These are phyloP conservation scores for Candida arabinofermentans DNA, from an alignment of 805 yeast genomes.

Conservation along the genomic window DNA sequence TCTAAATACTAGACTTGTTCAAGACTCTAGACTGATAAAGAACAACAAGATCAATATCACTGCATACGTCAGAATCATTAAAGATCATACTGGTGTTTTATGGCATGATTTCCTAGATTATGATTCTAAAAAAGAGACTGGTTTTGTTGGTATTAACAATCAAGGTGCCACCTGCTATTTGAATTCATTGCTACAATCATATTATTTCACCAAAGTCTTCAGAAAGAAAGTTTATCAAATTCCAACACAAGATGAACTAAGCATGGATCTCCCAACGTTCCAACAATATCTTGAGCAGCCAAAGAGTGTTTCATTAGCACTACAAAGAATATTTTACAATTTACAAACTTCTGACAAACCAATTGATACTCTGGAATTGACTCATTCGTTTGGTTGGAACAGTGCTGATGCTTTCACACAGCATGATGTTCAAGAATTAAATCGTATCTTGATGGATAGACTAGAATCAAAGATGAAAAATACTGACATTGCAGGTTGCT, in stretches of 20 bases:
- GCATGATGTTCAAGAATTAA: conserved; percentile 96
- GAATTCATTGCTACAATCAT: conserved; percentile 87
- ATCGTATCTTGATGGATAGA: conserved; percentile 92
- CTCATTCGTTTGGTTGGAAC: conserved; percentile 97
- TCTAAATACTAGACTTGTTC: conserved; percentile 49
- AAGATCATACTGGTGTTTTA: conserved; percentile 89
- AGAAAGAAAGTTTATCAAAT: conserved; percentile 84
- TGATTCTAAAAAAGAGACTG: conserved; percentile 83
- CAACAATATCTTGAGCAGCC: conserved; percentile 31
- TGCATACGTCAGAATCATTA: conserved; percentile 69
- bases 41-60: conserved; percentile 65
- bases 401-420: conserved; percentile 92
- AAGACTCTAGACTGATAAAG: conserved; percentile 28
- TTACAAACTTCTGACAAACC: conserved; percentile 71
- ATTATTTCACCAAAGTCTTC: conserved; percentile 79
- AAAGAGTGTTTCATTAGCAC: conserved; percentile 69
- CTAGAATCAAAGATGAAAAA: conserved; percentile 90
- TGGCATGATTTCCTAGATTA: conserved; percentile 87
- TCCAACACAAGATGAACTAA: conserved; percentile 62
- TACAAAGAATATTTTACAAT: conserved; percentile 83
- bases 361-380: conserved; percentile 79
- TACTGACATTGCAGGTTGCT: conserved; percentile 67
- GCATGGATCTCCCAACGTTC: conserved; percentile 30
- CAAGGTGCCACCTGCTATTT: conserved; percentile 99
- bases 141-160: conserved; percentile 87